Evolutionary conservation across 1,139 yeast genomes (phyloP), one percentile per base, ranked within the genome.

Genomic region (Hemisphaericaspora lyxosophila): DNA sequence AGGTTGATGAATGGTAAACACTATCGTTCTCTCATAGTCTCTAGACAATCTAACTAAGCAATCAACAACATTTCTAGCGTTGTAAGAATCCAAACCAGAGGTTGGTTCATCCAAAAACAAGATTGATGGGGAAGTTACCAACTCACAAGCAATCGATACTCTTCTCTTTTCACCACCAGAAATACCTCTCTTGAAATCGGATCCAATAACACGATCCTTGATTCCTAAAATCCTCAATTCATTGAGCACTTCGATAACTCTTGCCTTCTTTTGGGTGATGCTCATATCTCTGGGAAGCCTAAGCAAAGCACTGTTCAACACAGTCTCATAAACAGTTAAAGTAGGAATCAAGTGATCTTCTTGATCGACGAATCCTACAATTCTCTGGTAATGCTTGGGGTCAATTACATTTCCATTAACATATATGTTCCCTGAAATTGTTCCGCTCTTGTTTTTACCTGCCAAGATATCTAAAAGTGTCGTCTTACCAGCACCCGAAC

Each of bases 401-500:
- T 49, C 48, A 28, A 77, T 51, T 14, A 53, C 42, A 40, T 73
- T 73, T 2, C 97, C 97, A 57, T 92, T 92, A 22, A 89, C 79
- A 47, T 73, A 78, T 17, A 90, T 77, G 3, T 68, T 60, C 12
- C 97, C 97, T 1, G 68, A 47, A 7, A 79, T 74, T 1, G 49
- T 48, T 2, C 98, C 98, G 27, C 81, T 75, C 57, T 92, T 92
- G 52, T 82, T 78, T 55, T 92, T 92, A 35, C 83, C 85, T 1
- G 97, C 97, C 42, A 92, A 67, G 40, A 92, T 88, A 56, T 92
- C 98, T 42, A 92, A 67, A 32, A 92, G 63, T 0, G 98, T 92
- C 0, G 98, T 90, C 57, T 92, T 92, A 42, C 98, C 98, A 8
- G 97, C 97, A 36, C 98, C 98, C 0, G 97, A 89, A 3, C 97